Base-by-base conservation (phyloP, 306 rosid species). In the Quillaja saponaria region DNA sequence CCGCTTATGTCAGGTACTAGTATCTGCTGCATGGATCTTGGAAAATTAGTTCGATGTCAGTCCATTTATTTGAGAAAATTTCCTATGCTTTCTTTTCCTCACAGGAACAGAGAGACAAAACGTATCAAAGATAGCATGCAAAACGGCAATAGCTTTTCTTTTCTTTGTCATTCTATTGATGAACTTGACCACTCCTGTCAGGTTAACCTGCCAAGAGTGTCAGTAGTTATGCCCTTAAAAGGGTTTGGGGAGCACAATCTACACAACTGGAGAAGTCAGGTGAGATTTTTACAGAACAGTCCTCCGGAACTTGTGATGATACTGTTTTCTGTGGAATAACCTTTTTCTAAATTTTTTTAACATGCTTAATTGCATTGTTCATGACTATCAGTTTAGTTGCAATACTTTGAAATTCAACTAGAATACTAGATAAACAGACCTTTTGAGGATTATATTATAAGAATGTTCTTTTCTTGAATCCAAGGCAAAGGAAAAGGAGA, bases 171-270 rank as follows among this genome's bases (percentile, higher is more conserved):
- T 3, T 96, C 89, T 73, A 82, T 94, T 38, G 73, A 67, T 71
- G 81, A 89, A 69, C 99, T 94, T 34, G 97, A 94, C 72, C 99
- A 94, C 75, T 74, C 84, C 49, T 76, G 76, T 72, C 99, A 94
- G 71, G 76, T 78, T 77, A 82, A 80, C 68, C 79, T 87, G 63
- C 97, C 96, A 11, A 81, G 86, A 71, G 95, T 94, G 38, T 54
- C 99, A 12, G 71, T 90, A 67, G 78, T 90, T 49, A 89, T 94
- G 99, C 99, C 99, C 35, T 74, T 94, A 57, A 94, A 94, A 73
- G 99, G 99, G 14, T 94, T 85, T 82, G 99, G 99, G 58, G 99
- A 94, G 74, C 99, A 94, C 82, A 94, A 94, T 75, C 80, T 90
- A 55, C 96, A 85, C 68, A 94, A 94, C 33, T 94, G 99, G 99